Base-by-base conservation (phyloP, 441 rosid species). In the Populus tomentosa region DNA sequence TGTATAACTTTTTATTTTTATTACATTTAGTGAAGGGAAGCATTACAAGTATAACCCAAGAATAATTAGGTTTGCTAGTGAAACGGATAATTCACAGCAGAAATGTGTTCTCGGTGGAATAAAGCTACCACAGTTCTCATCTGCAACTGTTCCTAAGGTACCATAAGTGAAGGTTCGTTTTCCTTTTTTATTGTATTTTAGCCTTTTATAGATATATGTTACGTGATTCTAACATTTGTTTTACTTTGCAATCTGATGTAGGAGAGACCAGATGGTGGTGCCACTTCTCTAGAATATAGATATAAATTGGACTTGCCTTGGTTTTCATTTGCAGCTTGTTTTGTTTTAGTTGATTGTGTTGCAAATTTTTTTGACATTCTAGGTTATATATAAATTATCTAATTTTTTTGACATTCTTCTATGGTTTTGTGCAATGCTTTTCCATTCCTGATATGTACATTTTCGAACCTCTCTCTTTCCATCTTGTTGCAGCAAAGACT, bases 51-150 rank as follows among this genome's bases (percentile, higher is more conserved):
- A 88, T 72, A 84, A 84, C 73, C 84, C 92, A n/a, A 86, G 83
- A 85, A 69, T 42, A 16, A 36, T 92, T 73, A 89, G 85, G 81
- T 94, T 95, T 86, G 83, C 84, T 80, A 63, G 76, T 38, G 89
- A 87, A 81, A 75, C 20, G 33, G 83, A 73, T 73, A 67, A 30
- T 78, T 28, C 80, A 46, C 71, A 42, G 18, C 74, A 68, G 26
- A 77, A 69, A 69, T 77, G 56, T 65, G 75, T 67, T 82, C 71
- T 76, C 28, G 53, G 77, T 73, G 84, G 75, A 69, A 73, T 82
- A 26, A 82, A 42, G 73, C 81, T 95, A 79, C 93, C 97, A 67
- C 98, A 88, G 23, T 94, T 95, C 86, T 95, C 99, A 71, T 92
- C 99, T 0, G 90, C 92, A 30, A 79, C 91, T 77, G 89, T 89